Evolutionary conservation across 164 flowering plant species (phyloP), one percentile per base, ranked within the genome.

Genomic region (Piper betle): DNA sequence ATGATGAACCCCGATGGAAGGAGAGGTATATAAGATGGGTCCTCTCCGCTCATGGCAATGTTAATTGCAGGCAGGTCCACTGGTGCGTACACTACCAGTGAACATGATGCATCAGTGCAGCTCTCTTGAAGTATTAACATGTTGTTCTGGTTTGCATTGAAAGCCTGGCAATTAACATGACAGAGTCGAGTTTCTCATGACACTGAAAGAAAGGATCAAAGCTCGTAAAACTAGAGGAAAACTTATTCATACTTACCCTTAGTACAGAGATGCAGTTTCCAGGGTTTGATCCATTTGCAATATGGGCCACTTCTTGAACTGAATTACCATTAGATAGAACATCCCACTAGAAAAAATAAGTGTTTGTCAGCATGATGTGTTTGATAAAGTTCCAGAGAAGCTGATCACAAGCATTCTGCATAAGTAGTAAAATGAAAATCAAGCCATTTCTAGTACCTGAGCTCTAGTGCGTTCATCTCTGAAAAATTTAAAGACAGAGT

Each of bases 71-170:
- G 79, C 3, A 91, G 69, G 48, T 91, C 97, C 1, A 87, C 84
- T 0, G 97, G 87, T 61, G 86, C 66, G 69, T 87, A 87, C 3
- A 84, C 85, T 1, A 91, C 81, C 0, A 86, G 72, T 2, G 93
- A 81, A 0, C 91, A 93, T 3, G 91, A 86, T 33, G 83, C 65
- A 62, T 87, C 97, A 37, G 73, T 74, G 75, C 85, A 85, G 73
- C 91, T 82, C 72, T 91, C 97, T 72, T 91, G 97, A 5, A 91
- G 91, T 43, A 91, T 78, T 60, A 90, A 70, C 91, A 83, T 83
- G 75, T 83, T 84, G 82, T 83, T 90, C 69, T 86, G 87, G 68
- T 74, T 80, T 0, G 83, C 64, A 70, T 78, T 82, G 64, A 66
- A 70, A 33, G 85, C 91, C 93, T 87, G 69, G 10, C 15, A 15